Conservation (phyloP, 2,329 filamentous ascomycete species). For the Xylaria hypoxylon region DNA sequence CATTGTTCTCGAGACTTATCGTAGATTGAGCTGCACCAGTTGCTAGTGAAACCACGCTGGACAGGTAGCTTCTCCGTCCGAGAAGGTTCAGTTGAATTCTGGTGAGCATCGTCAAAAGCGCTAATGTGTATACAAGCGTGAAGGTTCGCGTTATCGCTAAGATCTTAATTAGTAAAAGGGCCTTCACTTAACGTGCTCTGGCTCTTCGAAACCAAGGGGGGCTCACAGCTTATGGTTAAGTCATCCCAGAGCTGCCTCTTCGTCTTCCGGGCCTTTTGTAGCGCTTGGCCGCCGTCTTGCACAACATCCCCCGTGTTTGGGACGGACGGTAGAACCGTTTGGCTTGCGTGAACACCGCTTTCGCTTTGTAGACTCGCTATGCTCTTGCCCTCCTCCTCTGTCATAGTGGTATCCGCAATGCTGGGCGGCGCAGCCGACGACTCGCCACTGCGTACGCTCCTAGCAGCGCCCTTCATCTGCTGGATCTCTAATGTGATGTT, state of each 20-base stretch:
- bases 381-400: slow-evolving; percentile 86
- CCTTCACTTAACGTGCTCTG: background rate
- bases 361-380: slow-evolving; percentile 81
- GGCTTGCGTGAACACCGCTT: slow-evolving; percentile 85
- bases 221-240: slow-evolving; percentile 90
- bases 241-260: slow-evolving; percentile 98
- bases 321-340: slow-evolving; percentile 69
- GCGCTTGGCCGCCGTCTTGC: slow-evolving; percentile 56
- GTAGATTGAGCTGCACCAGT: slow-evolving; percentile 77
- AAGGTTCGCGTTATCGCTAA: slow-evolving; percentile 89
- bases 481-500: slow-evolving; percentile 93
- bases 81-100: slow-evolving; percentile 97
- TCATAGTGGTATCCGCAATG: slow-evolving; percentile 76
- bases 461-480: slow-evolving; percentile 82
- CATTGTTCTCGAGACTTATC: slow-evolving; percentile 92
- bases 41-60: slow-evolving; percentile 91
- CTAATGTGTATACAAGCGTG: slow-evolving; percentile 90
- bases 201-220: slow-evolving; percentile 38
- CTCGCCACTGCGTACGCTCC: slow-evolving; percentile 69
- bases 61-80: slow-evolving; percentile 93
- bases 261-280: slow-evolving; percentile 73
- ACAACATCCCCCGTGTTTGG: slow-evolving; percentile 56
- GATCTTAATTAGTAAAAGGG: slow-evolving; percentile 26
- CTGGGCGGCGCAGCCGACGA: slow-evolving; percentile 63
- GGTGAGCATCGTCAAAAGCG: slow-evolving; percentile 89